These are phyloP conservation scores for Acacia acuminata DNA, from an alignment of 306 rosid genomes.

Conservation along the genomic window DNA sequence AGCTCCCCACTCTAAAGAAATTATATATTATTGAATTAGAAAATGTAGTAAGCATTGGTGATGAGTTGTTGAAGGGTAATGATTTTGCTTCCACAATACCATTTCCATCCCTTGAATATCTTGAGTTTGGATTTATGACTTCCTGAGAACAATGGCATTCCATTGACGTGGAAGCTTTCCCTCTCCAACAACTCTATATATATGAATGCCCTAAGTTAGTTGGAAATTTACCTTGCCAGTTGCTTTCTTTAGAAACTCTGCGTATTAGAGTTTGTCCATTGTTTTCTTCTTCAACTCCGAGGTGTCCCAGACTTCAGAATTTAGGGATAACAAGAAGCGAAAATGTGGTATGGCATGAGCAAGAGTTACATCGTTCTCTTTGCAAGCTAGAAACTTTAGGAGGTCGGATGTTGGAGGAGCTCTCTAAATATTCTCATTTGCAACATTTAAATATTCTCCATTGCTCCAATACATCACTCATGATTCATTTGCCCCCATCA, in stretches of 20 bases:
- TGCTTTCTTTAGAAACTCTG: neutral
- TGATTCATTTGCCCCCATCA: no score
- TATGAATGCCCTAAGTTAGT: neutral
- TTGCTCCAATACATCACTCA: no score
- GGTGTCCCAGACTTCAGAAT: neutral
- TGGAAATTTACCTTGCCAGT: neutral
- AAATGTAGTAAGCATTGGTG: neutral
- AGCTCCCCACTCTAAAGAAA: neutral
- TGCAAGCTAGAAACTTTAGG: neutral
- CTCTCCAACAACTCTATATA: neutral
- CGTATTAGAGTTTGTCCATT: neutral
- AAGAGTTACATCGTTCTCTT: neutral
- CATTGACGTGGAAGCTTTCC: neutral
- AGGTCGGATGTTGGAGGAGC: neutral
- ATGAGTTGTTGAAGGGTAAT: neutral
- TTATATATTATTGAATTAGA: neutral
- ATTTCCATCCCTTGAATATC: neutral
- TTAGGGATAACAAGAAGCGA: neutral
- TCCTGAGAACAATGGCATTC: neutral
- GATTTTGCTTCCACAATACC: neutral
- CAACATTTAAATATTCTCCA: rapidly evolving
- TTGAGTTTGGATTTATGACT: rapidly evolving
- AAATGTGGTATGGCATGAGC: neutral
- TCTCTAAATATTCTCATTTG: neutral
- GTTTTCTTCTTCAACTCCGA: neutral